A percentile compares a stretch with the other conserved stretches of the same genome.
Evolutionary conservation across 176 grass and related monocot genomes (phyloP).

Genomic region (Musa schizocarpa): DNA sequence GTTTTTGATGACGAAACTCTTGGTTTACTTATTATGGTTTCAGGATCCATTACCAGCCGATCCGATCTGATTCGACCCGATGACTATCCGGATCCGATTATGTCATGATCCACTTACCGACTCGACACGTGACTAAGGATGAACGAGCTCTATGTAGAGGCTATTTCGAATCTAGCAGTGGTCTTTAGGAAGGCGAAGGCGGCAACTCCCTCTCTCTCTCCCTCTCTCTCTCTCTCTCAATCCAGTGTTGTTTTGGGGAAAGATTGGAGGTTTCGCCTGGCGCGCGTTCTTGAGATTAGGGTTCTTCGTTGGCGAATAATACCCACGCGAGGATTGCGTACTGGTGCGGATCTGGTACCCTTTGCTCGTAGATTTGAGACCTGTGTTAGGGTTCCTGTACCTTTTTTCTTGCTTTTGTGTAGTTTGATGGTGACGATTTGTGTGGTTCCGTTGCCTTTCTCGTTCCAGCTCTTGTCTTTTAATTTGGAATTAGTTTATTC

Average conservation of each 20-base stretch:
- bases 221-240: background rate
- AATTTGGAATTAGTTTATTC: background rate
- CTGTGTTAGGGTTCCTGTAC: background rate
- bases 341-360: background rate
- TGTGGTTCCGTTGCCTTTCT: background rate
- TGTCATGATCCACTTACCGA: too few relatives aligned
- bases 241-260: background rate
- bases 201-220: slow-evolving; percentile 3
- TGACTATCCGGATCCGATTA: background rate
- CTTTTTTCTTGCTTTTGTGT: background rate
- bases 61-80: background rate
- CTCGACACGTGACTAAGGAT: too few relatives aligned
- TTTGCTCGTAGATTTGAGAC: background rate
- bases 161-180: background rate
- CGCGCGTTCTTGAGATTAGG: background rate
- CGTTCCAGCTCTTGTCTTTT: background rate
- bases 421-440: background rate
- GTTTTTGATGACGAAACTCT: background rate
- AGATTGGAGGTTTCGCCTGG: background rate
- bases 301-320: background rate
- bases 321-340: background rate
- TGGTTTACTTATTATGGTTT: background rate
- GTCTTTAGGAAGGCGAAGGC: background rate
- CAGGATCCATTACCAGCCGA: background rate
- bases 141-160: too few relatives aligned